phyloP scores from a whole-genome alignment of 2,329 filamentous ascomycete species.

The Podosphaera xanthii region DNA sequence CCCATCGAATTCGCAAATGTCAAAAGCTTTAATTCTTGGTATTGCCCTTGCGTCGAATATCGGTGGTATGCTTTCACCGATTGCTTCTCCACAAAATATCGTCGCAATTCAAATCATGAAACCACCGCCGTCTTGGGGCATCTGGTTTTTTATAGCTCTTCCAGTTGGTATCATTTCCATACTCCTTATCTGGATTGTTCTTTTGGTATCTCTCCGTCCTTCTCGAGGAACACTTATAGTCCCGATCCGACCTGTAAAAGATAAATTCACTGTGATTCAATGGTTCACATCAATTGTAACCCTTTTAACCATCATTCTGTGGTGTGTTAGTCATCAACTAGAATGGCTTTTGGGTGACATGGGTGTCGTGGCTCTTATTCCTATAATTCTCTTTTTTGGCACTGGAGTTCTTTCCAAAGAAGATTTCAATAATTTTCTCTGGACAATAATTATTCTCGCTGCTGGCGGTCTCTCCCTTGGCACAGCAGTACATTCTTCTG shows the following conservation, averaged over 20 bases:
- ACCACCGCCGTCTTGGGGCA: slow-evolving; percentile 73
- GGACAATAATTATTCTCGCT: slow-evolving; percentile 97
- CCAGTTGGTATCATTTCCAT: slow-evolving; percentile 83
- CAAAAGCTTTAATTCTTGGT: slow-evolving; percentile 81
- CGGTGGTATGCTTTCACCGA: slow-evolving; percentile 86
- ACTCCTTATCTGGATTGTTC: slow-evolving; percentile 66
- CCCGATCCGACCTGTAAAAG: slow-evolving; percentile 72
- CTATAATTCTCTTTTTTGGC: slow-evolving; percentile 87
- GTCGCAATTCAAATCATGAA: slow-evolving; percentile 92
- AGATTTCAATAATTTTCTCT: slow-evolving; percentile 99
- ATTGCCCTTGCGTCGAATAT: slow-evolving; percentile 92
- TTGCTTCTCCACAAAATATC: slow-evolving; percentile 92
- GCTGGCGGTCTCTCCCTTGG: slow-evolving; percentile 81
- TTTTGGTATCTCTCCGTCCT: slow-evolving; percentile 69
- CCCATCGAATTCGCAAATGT: slow-evolving; percentile 73
- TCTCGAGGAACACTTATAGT: slow-evolving; percentile 72
- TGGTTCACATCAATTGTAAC: slow-evolving; percentile 83
- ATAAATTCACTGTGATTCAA: slow-evolving; percentile 69
- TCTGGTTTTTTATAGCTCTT: slow-evolving; percentile 92
- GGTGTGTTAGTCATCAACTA: slow-evolving; percentile 81
- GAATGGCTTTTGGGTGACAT: slow-evolving; percentile 84
- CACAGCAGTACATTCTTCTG: slow-evolving; percentile 83
- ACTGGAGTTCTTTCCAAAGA: slow-evolving; percentile 92
- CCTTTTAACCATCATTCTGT: slow-evolving; percentile 62
- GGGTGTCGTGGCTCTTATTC: slow-evolving; percentile 93